These are phyloP conservation scores for Pseudonitzschia multiseries DNA, from an alignment of 108 stramenopile species.

Conservation along the genomic window DNA sequence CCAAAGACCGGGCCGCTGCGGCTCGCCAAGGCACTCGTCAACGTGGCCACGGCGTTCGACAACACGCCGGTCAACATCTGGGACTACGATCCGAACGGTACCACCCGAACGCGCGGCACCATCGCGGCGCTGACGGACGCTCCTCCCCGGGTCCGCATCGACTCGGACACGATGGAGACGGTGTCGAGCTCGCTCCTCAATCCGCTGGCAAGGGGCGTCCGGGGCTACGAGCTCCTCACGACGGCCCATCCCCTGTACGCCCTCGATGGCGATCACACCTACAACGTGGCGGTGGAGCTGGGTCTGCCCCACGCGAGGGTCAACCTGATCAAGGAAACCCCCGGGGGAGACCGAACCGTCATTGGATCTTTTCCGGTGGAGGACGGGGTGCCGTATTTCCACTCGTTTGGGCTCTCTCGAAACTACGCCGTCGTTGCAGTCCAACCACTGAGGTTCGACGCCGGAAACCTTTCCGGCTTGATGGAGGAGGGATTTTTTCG, in stretches of 20 bases:
- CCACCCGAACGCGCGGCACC: background rate
- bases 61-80: constrained; percentile 47
- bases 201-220: constrained; percentile 12
- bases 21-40: background rate
- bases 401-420: constrained; percentile 36
- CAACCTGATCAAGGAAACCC: constrained; percentile 30
- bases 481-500: constrained; percentile 25
- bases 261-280: constrained; percentile 25
- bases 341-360: constrained; percentile 15
- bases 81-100: constrained; percentile 32
- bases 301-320: constrained; percentile 13
- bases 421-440: constrained; percentile 36
- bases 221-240: constrained; percentile 36
- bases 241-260: constrained; percentile 41
- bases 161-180: constrained; percentile 33
- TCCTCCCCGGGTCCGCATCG: constrained; percentile 34
- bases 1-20: constrained; percentile 13
- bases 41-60: constrained; percentile 28
- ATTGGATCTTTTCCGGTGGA: constrained; percentile 8
- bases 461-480: background rate
- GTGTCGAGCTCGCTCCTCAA: constrained; percentile 20
- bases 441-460: constrained; percentile 34
- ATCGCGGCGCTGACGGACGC: constrained; percentile 37
- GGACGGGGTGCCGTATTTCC: constrained; percentile 38
- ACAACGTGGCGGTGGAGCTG: constrained; percentile 38